Evolutionary conservation across 331 rosid genomes (phyloP).

Genomic region (Pyrus hybrid): DNA sequence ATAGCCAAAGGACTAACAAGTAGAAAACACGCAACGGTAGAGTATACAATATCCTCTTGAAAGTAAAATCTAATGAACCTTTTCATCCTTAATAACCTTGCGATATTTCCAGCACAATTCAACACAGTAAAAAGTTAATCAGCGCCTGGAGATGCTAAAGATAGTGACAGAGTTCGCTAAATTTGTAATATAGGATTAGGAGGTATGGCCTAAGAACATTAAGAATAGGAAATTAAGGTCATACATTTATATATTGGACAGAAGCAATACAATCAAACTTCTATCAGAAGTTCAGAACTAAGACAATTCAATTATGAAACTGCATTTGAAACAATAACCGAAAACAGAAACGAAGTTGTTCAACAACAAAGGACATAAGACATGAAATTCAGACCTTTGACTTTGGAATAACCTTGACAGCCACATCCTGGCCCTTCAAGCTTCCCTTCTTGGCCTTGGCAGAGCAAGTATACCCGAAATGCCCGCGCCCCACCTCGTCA

Average conservation of each 20-base stretch:
- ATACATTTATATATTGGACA: background rate
- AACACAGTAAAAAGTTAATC: background rate
- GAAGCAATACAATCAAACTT: background rate
- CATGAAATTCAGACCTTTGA: conserved; percentile 47
- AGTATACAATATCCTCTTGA: background rate
- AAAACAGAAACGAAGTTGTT: background rate
- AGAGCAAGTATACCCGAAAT: conserved; percentile 85
- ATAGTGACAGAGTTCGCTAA: background rate
- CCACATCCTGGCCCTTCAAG: conserved; percentile 76
- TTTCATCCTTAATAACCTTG: background rate
- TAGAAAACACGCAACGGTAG: background rate
- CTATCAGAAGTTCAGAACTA: background rate
- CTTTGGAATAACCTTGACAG: conserved; percentile 93
- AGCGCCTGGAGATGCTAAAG: background rate
- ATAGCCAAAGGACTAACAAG: background rate
- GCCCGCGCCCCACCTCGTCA: conserved; percentile 93
- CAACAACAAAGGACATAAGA: background rate
- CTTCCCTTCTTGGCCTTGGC: conserved; percentile 68
- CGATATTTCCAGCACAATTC: background rate
- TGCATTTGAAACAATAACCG: background rate
- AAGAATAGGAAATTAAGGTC: background rate
- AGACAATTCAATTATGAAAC: background rate
- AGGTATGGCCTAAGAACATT: background rate
- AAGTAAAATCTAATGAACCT: background rate
- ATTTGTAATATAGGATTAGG: background rate